These are phyloP conservation scores for Panicum hallii DNA, from an alignment of 202 grass and related monocot species.

Conservation along the genomic window DNA sequence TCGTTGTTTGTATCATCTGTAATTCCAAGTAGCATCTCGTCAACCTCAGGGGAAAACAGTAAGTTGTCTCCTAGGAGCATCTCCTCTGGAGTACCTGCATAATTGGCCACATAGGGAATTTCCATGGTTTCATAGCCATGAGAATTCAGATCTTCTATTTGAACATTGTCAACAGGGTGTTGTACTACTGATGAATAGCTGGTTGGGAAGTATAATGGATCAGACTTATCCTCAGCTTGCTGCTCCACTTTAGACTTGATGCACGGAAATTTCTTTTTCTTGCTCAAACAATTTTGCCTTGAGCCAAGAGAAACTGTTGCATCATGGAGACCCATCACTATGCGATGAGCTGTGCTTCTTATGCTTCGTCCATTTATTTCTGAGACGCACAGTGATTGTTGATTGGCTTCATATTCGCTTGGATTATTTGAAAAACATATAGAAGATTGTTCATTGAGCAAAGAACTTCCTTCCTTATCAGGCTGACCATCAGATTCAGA, in stretches of 20 bases:
- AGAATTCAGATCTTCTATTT: slow-evolving; percentile 39
- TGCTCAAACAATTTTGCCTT: slow-evolving; percentile 26
- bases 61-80: slow-evolving; percentile 42
- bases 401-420: neutral
- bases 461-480: slow-evolving; percentile 37
- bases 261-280: slow-evolving; percentile 39
- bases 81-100: slow-evolving; percentile 19
- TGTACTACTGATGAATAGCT: slow-evolving; percentile 31
- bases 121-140: slow-evolving; percentile 32
- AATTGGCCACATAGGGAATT: slow-evolving; percentile 24
- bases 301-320: slow-evolving; percentile 31
- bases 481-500: slow-evolving; percentile 35
- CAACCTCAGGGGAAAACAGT: slow-evolving; percentile 30
- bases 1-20: slow-evolving; percentile 29
- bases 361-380: slow-evolving; percentile 51
- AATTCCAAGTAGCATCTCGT: slow-evolving; percentile 38
- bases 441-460: slow-evolving; percentile 27
- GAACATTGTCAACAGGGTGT: slow-evolving; percentile 36
- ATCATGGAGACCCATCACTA: slow-evolving; percentile 56
- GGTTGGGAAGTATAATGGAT: slow-evolving; percentile 36
- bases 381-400: neutral
- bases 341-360: slow-evolving; percentile 53
- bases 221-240: slow-evolving; percentile 36
- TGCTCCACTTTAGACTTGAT: slow-evolving; percentile 21
- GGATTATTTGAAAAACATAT: slow-evolving; percentile 33